Evolutionary conservation across 2,329 filamentous ascomycete species (phyloP).

Genomic region (Didymella lethalis): DNA sequence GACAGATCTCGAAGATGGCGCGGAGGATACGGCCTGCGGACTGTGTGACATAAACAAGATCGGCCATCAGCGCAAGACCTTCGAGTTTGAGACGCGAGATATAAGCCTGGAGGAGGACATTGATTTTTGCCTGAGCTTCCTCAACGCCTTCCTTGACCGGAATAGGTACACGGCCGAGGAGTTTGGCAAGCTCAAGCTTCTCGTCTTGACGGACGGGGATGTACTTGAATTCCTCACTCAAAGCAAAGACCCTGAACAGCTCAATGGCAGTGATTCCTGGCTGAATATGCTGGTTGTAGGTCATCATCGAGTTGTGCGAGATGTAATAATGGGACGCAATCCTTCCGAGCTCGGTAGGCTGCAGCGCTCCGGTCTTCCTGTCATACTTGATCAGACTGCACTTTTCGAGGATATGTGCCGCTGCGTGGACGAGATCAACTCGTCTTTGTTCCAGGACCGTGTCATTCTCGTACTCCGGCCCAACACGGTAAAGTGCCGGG

Average conservation of each 20-base stretch:
- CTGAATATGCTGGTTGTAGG: constrained; percentile 94
- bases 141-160: constrained; percentile 98
- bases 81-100: constrained; percentile 95
- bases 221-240: constrained; percentile 98
- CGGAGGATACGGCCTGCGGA: constrained; percentile 95
- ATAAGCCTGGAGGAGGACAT: constrained; percentile 94
- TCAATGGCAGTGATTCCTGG: constrained; percentile 93
- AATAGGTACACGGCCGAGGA: constrained; percentile 88
- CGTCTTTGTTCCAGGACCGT: constrained; percentile 92
- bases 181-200: constrained; percentile 92
- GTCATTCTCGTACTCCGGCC: constrained; percentile 93
- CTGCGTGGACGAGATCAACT: constrained; percentile 96
- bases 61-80: constrained; percentile 93
- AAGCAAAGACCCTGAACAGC: constrained; percentile 92
- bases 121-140: constrained; percentile 97
- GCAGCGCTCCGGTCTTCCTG: constrained; percentile 86
- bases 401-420: constrained; percentile 84
- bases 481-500: constrained; percentile 93
- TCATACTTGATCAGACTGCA: constrained; percentile 94
- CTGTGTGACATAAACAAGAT: constrained; percentile 98
- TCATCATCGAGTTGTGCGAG: constrained; percentile 93
- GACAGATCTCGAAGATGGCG: constrained; percentile 94
- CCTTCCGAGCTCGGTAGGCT: constrained; percentile 90
- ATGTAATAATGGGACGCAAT: constrained; percentile 99
- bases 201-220: constrained; percentile 98